A percentile compares a stretch with the other conserved stretches of the same genome.
Conservation (phyloP, 257 asterid genomes). For the Galeopsis tetrahit region DNA sequence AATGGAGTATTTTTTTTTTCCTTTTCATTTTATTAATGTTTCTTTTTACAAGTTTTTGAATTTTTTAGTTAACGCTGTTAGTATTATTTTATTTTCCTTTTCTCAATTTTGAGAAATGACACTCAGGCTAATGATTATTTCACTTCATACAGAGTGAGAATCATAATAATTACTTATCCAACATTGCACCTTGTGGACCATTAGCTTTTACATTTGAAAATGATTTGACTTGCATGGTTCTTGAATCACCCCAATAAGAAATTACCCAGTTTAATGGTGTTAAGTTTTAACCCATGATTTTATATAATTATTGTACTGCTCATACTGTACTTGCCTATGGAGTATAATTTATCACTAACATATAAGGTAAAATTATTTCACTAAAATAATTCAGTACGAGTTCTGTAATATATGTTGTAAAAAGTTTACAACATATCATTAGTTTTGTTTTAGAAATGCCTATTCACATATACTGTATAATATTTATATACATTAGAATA, state of each 20-base stretch:
- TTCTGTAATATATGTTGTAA: not conserved
- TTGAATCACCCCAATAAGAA: slow-evolving; percentile 1
- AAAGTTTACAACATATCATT: not conserved
- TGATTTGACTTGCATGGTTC: not conserved
- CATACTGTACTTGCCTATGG: not conserved
- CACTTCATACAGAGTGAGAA: slow-evolving; percentile 31
- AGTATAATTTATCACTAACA: not conserved
- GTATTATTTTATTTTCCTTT: not conserved
- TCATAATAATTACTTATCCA: slow-evolving; percentile 35
- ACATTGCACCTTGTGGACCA: slow-evolving; percentile 35
- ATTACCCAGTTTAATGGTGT: not conserved
- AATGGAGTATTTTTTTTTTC: no score
- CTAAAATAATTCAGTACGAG: not conserved
- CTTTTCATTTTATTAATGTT: not conserved
- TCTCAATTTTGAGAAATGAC: slow-evolving; percentile 9
- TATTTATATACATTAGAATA: not conserved
- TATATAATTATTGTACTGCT: not conserved
- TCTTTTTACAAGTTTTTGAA: not conserved
- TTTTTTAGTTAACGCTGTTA: not conserved
- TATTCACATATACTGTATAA: not conserved
- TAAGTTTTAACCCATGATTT: not conserved
- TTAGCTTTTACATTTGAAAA: not conserved
- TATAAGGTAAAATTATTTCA: not conserved
- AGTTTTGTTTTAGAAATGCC: not conserved
- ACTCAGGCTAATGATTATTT: slow-evolving; percentile 36